phyloP scores from a whole-genome alignment of 2,329 filamentous ascomycete species.

The Fusarium marasasianum region DNA sequence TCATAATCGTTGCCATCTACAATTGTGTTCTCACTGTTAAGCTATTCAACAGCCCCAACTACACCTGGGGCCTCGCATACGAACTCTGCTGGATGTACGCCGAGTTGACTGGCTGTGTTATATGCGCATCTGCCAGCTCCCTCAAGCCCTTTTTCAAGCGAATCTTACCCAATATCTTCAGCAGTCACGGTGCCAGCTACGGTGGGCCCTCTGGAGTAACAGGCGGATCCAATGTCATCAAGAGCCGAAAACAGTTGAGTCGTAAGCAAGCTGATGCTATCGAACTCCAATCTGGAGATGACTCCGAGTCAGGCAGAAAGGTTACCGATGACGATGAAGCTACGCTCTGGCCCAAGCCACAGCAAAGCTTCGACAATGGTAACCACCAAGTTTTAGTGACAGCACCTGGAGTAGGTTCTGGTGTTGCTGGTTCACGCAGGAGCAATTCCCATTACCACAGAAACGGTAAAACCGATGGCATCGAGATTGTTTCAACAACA shows the following conservation, averaged over 20 bases:
- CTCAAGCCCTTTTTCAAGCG: slow-evolving; percentile 36
- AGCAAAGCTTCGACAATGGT: background rate
- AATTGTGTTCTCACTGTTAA: slow-evolving; percentile 36
- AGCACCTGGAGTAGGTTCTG: background rate
- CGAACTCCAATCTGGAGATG: slow-evolving; percentile 34
- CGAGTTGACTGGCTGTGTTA: slow-evolving; percentile 36
- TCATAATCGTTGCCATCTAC: slow-evolving; percentile 38
- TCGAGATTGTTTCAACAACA: slow-evolving; percentile 30
- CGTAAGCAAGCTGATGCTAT: slow-evolving; percentile 34
- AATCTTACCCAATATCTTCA: slow-evolving; percentile 22
- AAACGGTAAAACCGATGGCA: background rate
- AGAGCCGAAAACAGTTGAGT: slow-evolving; percentile 25
- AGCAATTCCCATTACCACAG: background rate
- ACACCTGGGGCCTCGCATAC: slow-evolving; percentile 38
- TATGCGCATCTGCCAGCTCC: slow-evolving; percentile 37
- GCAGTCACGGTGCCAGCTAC: slow-evolving; percentile 11
- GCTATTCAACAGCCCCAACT: slow-evolving; percentile 29
- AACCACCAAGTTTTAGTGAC: slow-evolving; percentile 19
- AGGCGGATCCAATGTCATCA: slow-evolving; percentile 15
- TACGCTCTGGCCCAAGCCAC: slow-evolving; percentile 25
- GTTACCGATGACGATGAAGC: slow-evolving; percentile 27
- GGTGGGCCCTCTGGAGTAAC: background rate
- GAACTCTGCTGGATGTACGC: slow-evolving; percentile 41
- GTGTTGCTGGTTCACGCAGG: background rate
- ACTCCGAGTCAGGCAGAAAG: slow-evolving; percentile 31